Evolutionary conservation across 1,284 basidiomycete species (phyloP).

Genomic region (Caloboletus firmus): DNA sequence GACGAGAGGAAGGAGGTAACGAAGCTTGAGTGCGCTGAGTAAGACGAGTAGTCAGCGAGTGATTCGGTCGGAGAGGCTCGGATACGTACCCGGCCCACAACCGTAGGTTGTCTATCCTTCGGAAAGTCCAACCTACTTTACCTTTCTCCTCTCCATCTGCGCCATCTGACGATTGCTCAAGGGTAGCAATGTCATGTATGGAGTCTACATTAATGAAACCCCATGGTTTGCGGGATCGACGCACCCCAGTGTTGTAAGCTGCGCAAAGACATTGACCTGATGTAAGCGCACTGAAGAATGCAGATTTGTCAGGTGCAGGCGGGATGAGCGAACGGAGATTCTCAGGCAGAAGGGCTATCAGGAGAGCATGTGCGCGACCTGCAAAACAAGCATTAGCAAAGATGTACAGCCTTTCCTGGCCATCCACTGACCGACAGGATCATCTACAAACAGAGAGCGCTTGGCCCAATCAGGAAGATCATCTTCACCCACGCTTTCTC

Average conservation of each 20-base stretch:
- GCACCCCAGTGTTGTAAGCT: constrained; percentile 78
- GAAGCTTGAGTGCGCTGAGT: constrained; percentile 72
- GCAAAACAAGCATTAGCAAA: constrained; percentile 7
- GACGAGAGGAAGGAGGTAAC: constrained; percentile 72
- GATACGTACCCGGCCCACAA: constrained; percentile 75
- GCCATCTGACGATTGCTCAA: constrained; percentile 49
- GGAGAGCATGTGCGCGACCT: constrained; percentile 64
- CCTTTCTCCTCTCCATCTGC: constrained; percentile 37
- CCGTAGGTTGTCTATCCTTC: constrained; percentile 78
- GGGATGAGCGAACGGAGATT: constrained; percentile 48
- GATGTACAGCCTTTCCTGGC: neutral
- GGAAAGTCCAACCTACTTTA: constrained; percentile 73
- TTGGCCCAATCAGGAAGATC: constrained; percentile 74
- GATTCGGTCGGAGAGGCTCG: neutral
- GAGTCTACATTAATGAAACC: constrained; percentile 78
- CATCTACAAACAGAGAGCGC: constrained; percentile 49
- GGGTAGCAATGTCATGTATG: constrained; percentile 74
- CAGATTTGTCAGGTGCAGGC: constrained; percentile 38
- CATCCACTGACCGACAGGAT: constrained; percentile 54
- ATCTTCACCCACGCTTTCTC: constrained; percentile 45
- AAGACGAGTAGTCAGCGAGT: constrained; percentile 3
- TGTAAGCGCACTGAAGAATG: constrained; percentile 58
- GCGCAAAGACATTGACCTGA: constrained; percentile 80
- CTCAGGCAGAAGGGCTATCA: constrained; percentile 46
- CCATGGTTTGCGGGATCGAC: constrained; percentile 81